phyloP scores from a whole-genome alignment of 441 rosid genomes.

The Oxalis stricta region DNA sequence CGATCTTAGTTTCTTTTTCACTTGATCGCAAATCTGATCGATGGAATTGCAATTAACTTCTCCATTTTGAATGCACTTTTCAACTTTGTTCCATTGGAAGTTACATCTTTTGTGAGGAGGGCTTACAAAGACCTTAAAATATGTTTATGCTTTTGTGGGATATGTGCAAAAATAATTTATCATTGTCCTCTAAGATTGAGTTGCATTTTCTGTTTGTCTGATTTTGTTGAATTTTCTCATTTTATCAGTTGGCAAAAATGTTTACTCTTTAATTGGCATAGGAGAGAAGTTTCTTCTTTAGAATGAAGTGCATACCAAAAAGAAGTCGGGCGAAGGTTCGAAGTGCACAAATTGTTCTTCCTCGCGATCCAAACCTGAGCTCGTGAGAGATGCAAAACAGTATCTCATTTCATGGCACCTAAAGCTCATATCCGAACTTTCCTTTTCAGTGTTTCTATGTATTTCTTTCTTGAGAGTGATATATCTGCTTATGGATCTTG shows the following conservation, averaged over 20 bases:
- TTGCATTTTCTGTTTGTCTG: not conserved
- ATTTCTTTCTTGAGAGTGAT: not conserved
- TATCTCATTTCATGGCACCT: conserved; percentile 55
- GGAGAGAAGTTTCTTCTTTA: conserved; percentile 55
- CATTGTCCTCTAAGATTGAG: not conserved
- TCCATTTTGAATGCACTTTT: no score
- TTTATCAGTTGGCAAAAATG: conserved; percentile 33
- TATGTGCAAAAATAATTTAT: no score
- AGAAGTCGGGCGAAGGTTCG: conserved; percentile 36
- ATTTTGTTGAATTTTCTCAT: not conserved
- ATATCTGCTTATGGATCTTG: not conserved
- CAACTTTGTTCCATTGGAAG: no score
- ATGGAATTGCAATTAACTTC: no score
- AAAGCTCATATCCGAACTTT: not conserved
- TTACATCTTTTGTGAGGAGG: no score
- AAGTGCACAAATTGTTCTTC: conserved; percentile 19
- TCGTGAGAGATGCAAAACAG: conserved; percentile 32
- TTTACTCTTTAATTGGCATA: conserved; percentile 34
- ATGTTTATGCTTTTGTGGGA: no score
- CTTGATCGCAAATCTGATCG: no score
- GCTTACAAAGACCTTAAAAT: no score
- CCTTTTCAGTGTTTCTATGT: not conserved
- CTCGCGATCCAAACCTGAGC: conserved; percentile 16
- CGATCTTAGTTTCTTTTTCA: no score
- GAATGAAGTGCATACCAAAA: conserved; percentile 31